These are phyloP conservation scores for Warburgia ugandensis DNA, from an alignment of 164 flowering plant genomes.

Conservation along the genomic window DNA sequence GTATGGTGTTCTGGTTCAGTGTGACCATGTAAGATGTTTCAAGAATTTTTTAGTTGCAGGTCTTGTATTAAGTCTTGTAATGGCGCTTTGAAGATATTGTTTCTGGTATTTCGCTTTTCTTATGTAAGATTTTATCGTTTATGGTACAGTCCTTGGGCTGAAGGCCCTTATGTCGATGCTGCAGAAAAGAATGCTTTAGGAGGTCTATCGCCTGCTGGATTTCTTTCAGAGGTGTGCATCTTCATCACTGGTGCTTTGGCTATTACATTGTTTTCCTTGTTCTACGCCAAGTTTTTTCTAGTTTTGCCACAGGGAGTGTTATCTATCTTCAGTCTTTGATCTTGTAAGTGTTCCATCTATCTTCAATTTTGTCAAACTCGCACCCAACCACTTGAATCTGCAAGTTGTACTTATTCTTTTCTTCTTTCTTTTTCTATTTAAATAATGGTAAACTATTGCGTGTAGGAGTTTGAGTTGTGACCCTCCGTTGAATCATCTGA, in stretches of 20 bases:
- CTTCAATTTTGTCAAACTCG: too few species aligned
- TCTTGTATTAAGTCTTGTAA: too few species aligned
- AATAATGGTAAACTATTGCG: too few species aligned
- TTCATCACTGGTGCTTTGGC: not conserved
- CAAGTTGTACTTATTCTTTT: not conserved
- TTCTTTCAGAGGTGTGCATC: conserved; percentile 63
- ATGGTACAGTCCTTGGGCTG: conserved; percentile 73
- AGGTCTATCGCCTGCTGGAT: conserved; percentile 74
- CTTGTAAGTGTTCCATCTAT: not conserved
- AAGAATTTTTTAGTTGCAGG: too few species aligned
- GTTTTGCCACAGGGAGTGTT: too few species aligned
- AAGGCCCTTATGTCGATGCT: conserved; percentile 66
- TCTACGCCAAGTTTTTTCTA: too few species aligned
- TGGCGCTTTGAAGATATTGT: too few species aligned
- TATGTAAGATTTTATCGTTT: not conserved
- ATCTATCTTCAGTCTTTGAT: not conserved
- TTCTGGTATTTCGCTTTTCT: too few species aligned
- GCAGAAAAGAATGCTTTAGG: conserved; percentile 75
- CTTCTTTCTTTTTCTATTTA: not conserved
- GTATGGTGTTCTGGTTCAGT: too few species aligned
- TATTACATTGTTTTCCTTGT: not conserved
- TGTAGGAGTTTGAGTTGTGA: too few species aligned
- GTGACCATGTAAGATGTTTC: too few species aligned
- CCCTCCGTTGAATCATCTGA: too few species aligned
- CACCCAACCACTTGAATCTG: not conserved